phyloP scores from a whole-genome alignment of 257 asterid genomes.

The Plantago major region DNA sequence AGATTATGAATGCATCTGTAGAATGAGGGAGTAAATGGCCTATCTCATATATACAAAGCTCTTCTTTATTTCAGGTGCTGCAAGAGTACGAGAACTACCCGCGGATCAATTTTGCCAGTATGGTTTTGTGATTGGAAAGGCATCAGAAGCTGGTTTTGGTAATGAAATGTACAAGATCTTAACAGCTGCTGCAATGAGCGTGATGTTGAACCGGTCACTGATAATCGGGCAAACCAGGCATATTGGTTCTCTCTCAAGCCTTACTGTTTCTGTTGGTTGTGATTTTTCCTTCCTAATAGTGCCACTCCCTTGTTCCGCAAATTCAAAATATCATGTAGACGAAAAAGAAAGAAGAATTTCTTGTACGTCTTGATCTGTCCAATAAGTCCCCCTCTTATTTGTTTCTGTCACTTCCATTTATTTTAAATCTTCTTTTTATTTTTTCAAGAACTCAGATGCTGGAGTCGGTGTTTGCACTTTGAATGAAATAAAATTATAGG shows the following conservation, averaged over 20 bases:
- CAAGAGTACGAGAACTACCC: conserved; percentile 60
- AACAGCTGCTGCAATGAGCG: conserved; percentile 90
- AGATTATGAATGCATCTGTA: neutral
- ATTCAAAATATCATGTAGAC: neutral
- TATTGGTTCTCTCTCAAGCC: conserved; percentile 94
- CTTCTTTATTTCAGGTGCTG: conserved; percentile 54
- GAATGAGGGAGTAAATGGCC: neutral
- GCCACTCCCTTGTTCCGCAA: neutral
- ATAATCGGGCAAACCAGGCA: conserved; percentile 99
- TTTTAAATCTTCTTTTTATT: no score
- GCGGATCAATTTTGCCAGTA: conserved; percentile 82
- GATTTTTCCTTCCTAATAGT: conserved; percentile 9
- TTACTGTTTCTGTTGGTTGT: conserved; percentile 43
- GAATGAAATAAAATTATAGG: no score
- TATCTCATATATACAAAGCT: conserved; percentile 3
- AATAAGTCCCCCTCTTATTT: no score
- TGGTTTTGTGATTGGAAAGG: conserved; percentile 89
- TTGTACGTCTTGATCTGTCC: no score
- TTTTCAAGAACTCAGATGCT: no score
- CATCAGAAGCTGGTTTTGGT: conserved; percentile 98
- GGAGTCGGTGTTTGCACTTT: no score
- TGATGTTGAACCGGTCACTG: conserved; percentile 96
- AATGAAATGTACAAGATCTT: conserved; percentile 92
- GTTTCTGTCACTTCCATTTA: no score
- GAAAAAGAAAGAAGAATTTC: neutral